Evolutionary conservation across 2,329 filamentous ascomycete genomes (phyloP), one percentile per base, ranked within the genome.

Genomic region (Cytospora chrysosperma): DNA sequence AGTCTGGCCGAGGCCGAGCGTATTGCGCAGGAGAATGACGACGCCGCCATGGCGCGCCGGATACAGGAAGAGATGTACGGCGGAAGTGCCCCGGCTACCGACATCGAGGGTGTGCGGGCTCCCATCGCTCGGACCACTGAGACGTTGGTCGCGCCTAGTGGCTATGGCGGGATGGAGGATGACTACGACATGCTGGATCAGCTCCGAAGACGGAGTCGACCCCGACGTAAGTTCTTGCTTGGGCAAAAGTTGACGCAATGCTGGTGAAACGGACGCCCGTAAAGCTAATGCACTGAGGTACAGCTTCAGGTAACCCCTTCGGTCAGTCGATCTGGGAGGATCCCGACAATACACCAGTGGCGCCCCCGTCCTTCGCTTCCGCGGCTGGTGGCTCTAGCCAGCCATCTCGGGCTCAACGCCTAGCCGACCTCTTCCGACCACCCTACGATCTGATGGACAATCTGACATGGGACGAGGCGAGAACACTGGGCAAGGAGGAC

Each of bases 91-190:
- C 75, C 74, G 27, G 54, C 12, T 2, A 50, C 56, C 9, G 32
- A 34, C 26, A 72, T 79, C 43, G 88, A 88, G 69, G 89, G 82
- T 53, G 88, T 99, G 61, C 85, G 95, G 71, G 95, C 95, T 55
- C 95, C 95, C 10, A 96, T 99, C 76, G 92, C 89, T 53, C 86
- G 92, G 70, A 96, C 91, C 30, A 96, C 92, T 15, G 95, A 99
- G 78, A 97, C 93, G 0, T 83, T 99, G 59, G 88, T 97, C 12
- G 93, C 89, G 2, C 91, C 91, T 1, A 78, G 76, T 52, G 72
- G 71, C 26, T 85, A 83, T 74, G 81, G 76, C 74, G 79, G 70
- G 43, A 78, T 82, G 40, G 82, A 81, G 55, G 82, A 84, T 24
- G 82, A 82, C 62, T 81, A 87, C 73, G 81, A 87, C 56, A 81